Percentiles rank a stretch among this genome's conserved stretches.
phyloP scores from a whole-genome alignment of 1,139 yeast species.

The Ogataea hybrid region DNA sequence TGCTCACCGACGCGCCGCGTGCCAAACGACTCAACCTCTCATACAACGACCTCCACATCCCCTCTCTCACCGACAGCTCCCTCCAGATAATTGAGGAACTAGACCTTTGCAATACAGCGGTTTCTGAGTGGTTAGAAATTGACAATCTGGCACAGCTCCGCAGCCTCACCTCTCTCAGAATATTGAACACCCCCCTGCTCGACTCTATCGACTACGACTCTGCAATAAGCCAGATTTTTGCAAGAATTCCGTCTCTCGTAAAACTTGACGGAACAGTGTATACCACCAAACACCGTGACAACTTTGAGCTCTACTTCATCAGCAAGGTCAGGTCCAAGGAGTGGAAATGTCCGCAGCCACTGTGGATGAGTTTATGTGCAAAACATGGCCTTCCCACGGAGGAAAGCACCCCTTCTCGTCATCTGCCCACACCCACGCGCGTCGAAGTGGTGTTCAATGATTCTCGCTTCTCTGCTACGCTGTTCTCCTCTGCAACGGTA shows the following conservation, averaged over 20 bases:
- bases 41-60: constrained; percentile 19
- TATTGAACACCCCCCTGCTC: constrained; percentile 55
- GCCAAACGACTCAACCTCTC: constrained; percentile 16
- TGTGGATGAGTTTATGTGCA: constrained; percentile 32
- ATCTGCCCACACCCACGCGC: background rate
- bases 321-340: constrained; percentile 43
- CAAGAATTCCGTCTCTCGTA: constrained; percentile 41
- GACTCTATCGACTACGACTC: constrained; percentile 21
- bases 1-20: constrained; percentile 45
- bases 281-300: constrained; percentile 45
- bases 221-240: constrained; percentile 46
- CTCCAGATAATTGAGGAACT: constrained; percentile 23
- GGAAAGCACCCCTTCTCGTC: background rate
- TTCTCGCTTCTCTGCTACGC: background rate
- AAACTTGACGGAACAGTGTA: constrained; percentile 59
- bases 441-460: constrained; percentile 5
- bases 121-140: constrained; percentile 47
- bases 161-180: constrained; percentile 41
- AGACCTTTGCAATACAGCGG: constrained; percentile 48
- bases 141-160: constrained; percentile 44
- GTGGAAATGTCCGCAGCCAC: constrained; percentile 31
- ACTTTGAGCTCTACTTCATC: constrained; percentile 68
- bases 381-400: constrained; percentile 20
- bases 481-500: constrained; percentile 25
- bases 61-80: background rate